Evolutionary conservation across 768 basidiomycete species (phyloP), one percentile per base, ranked within the genome.

Genomic region (Gloeopeniophorella convolvens): DNA sequence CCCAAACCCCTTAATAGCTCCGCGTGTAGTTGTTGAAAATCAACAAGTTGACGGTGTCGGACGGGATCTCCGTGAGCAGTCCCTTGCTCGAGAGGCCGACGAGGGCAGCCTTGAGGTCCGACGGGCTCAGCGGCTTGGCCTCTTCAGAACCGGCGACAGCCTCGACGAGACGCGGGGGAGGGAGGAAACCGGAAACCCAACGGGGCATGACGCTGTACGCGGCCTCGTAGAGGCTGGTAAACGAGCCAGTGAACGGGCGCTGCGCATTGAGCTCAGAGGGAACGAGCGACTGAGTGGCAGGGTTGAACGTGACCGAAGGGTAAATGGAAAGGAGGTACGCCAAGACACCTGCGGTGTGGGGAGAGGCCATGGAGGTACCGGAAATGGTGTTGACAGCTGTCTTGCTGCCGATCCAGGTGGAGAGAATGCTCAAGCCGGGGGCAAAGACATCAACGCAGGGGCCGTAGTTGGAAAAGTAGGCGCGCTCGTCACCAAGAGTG

Each of bases 401-500:
- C 39, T 63, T 63, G 40, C 77, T 73, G 23, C 80, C 80, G 50
- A 73, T 89, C 73, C 80, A 95, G 46, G 88, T 93, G 35, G 88
- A 92, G 1, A 86, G 70, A 65, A 96, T 95, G 73, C 89, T 91
- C 51, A 93, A 70, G 55, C 87, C 78, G 42, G 94, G 95, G 27
- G 80, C 94, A 60, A 96, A 94, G 55, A 98, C 76, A 60, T 97
- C 90, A 45, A 98, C 93, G 63, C 94, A 97, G 45, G 71, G 57
- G 18, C 95, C 96, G 59, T 72, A 76, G 78, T 99, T 99, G 63
- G 91, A 94, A 76, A 96, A 92, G 70, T 87, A 89, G 5, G 89
- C 89, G 37, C 89, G 82, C 54, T 84, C 82, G 56, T 92, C 89
- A 36, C 68, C 74, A 20, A 92, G 73, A 1, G 89, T 90, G 3